Evolutionary conservation across 441 rosid genomes (phyloP).

Genomic region (Theobroma grandiflorum): DNA sequence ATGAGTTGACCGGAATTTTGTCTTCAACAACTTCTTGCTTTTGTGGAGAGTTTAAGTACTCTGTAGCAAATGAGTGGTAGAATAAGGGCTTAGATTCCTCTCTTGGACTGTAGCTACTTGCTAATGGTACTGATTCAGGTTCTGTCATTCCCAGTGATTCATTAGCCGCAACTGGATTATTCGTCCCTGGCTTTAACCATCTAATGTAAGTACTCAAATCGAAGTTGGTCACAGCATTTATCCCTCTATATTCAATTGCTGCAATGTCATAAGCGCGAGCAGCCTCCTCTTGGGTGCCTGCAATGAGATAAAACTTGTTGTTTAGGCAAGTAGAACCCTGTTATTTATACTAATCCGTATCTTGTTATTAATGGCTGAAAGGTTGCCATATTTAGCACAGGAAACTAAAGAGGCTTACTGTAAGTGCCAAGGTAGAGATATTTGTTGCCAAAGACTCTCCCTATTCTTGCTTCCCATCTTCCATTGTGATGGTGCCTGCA

Average conservation of each 20-base stretch:
- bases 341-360: neutral
- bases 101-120: slow-evolving; percentile 29
- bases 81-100: slow-evolving; percentile 41
- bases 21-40: slow-evolving; percentile 42
- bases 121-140: slow-evolving; percentile 27
- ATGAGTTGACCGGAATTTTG: slow-evolving; percentile 30
- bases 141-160: slow-evolving; percentile 38
- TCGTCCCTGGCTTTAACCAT: slow-evolving; percentile 61
- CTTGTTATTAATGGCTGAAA: neutral
- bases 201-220: slow-evolving; percentile 65
- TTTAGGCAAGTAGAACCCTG: neutral
- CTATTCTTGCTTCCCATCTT: slow-evolving; percentile 64
- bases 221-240: slow-evolving; percentile 72
- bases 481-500: slow-evolving; percentile 61
- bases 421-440: slow-evolving; percentile 60
- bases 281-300: slow-evolving; percentile 63
- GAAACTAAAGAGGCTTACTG: slow-evolving; percentile 28
- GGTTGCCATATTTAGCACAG: neutral
- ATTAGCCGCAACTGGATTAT: slow-evolving; percentile 26
- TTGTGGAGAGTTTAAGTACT: slow-evolving; percentile 29
- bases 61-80: slow-evolving; percentile 33
- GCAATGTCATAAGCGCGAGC: slow-evolving; percentile 60
- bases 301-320: neutral
- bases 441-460: slow-evolving; percentile 59
- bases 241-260: slow-evolving; percentile 57